Evolutionary conservation across 768 basidiomycete species (phyloP), one percentile per base, ranked within the genome.

Genomic region (Russula griseocarnosa): DNA sequence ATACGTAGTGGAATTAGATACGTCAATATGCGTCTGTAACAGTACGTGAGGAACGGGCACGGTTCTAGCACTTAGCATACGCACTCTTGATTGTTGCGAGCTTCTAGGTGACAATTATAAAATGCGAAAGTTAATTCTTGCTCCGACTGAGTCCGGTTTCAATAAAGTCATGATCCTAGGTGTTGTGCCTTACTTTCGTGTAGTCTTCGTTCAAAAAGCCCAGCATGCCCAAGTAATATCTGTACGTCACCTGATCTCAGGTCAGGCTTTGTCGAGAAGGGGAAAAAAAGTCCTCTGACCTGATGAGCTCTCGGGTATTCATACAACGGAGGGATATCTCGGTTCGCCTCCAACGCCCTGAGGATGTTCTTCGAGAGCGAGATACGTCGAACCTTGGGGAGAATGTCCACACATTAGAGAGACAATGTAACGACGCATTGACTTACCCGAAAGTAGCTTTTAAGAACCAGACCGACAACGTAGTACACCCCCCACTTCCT

Each of bases 191-290:
- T 92, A 90, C 94, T 78, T 93, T 93, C 44, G 78, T 79, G 71
- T 92, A 95, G 55, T 96, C 90, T 73, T 98, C 97, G 70, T 92
- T 92, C 65, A 98, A 75, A 76, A 98, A 98, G 71, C 86, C 88
- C 65, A 98, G 80, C 86, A 98, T 92, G 66, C 96, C 97, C 54
- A 97, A 76, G 72, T 98, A 98, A 79, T 96, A 99, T 65, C 86
- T 81, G 76, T 90, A 97, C 26, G 95, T 95, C 56, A 97, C 93
- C 90, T 94, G 77, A 49, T 64, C 64, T 67, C 63, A 62, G 18
- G 47, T 63, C 58, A 58, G 51, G 20, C 8, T 57, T 18, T 53
- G 72, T 70, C 26, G 42, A 55, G 36, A 49, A 68, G 60, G 60
- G 59, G 62, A 65, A 26, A 52, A 18, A 55, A 13, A 3, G 50